Evolutionary conservation across 768 basidiomycete genomes (phyloP), one percentile per base, ranked within the genome.

Genomic region (Podaxis sp.): DNA sequence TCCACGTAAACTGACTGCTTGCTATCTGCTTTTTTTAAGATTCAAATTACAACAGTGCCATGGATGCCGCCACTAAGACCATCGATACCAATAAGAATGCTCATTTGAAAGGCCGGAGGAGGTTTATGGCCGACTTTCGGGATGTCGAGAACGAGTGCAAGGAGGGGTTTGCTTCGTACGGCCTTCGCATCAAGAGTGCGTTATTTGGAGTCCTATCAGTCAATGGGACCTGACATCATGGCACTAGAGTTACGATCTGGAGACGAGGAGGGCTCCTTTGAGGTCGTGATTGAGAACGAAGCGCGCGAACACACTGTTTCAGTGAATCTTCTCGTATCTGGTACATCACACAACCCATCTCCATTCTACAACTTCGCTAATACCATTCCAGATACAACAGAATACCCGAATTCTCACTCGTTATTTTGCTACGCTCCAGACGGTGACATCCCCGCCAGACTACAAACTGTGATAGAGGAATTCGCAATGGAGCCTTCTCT

Each of bases 251-350:
- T 87, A n/a, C 70, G 74, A 30, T 50, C 77, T 26, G 87, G 87
- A 28, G 87, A 88, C 28, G 87, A 89, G 55, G 87, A 89, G 65
- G 87, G 86, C 15, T 78, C 82, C n/a, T 73, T 90, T n/a, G 80
- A 86, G 57, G 74, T 87, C 33, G 68, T 68, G 12, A 73, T 88
- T 24, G 69, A 73, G 48, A 70, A 79, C n/a, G 58, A 58, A 30
- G 74, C 72, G 40, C 73, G 68, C 7, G 70, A 77, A 59, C 73
- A 72, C 44, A 66, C 80, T 46, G 63, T 81, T 36, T 64, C 75
- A 1, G 69, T 81, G 40, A 80, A 76, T 64, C 68, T 88, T 24
- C 71, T 86, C 33, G 74, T 85, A 28, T 82, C 86, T 48, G 86
- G 85, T 80, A 66, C 44, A 78, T 67, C 20, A 28, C 3, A 37